Percentiles rank a stretch among this genome's conserved stretches.
Evolutionary conservation across 768 basidiomycete genomes (phyloP).

Genomic region (Vararia minispora): DNA sequence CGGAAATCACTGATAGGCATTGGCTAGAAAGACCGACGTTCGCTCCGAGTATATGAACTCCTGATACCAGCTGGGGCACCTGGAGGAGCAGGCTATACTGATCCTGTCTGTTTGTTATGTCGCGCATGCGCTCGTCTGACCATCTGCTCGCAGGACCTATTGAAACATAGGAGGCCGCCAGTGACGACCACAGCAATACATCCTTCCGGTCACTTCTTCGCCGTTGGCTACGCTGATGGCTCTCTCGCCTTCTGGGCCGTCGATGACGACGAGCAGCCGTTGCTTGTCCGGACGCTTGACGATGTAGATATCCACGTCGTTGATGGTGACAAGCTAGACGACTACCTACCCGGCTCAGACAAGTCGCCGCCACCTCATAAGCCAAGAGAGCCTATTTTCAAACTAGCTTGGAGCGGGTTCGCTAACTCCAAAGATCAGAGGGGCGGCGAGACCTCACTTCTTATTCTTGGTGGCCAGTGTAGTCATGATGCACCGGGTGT

Average conservation of each 20-base stretch:
- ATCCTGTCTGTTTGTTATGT: slow-evolving; percentile 30
- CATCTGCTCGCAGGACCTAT: slow-evolving; percentile 37
- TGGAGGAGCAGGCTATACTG: slow-evolving; percentile 56
- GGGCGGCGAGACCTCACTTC: slow-evolving; percentile 61
- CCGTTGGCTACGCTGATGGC: slow-evolving; percentile 74
- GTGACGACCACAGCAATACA: slow-evolving; percentile 66
- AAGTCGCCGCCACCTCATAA: slow-evolving; percentile 10
- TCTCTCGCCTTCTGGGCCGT: slow-evolving; percentile 76
- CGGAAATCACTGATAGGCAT: not conserved
- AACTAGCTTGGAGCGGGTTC: slow-evolving; percentile 75
- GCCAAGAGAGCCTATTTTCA: slow-evolving; percentile 71
- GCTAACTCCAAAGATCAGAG: slow-evolving; percentile 52
- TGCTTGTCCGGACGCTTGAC: slow-evolving; percentile 63
- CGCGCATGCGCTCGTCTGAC: not conserved
- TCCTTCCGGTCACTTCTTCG: slow-evolving; percentile 67
- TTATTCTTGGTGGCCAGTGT: slow-evolving; percentile 70
- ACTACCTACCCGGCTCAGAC: slow-evolving; percentile 18
- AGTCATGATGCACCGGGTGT: slow-evolving; percentile 45
- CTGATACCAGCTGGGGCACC: slow-evolving; percentile 71
- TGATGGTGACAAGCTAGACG: slow-evolving; percentile 36
- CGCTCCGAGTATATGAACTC: slow-evolving; percentile 55
- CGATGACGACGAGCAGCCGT: slow-evolving; percentile 64
- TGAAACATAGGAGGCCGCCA: slow-evolving; percentile 55
- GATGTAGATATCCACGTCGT: slow-evolving; percentile 44
- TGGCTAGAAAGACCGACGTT: slow-evolving; percentile 36